Evolutionary conservation across 2,329 filamentous ascomycete genomes (phyloP).

Genomic region (Helotiales sp.): DNA sequence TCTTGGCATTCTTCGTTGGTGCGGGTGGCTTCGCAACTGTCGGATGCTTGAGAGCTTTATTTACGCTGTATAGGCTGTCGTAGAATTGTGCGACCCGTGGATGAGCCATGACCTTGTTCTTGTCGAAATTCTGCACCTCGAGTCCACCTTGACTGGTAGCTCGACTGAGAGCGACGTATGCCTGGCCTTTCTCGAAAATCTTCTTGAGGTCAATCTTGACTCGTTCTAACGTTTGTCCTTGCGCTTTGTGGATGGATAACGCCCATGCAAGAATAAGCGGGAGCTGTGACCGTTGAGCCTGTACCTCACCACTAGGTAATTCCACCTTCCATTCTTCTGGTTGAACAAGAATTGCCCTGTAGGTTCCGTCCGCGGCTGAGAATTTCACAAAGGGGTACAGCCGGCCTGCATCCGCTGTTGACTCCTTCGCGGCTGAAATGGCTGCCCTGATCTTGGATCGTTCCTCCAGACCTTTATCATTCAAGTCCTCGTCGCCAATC

Average conservation of each 20-base stretch:
- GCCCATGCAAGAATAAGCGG: constrained; percentile 97
- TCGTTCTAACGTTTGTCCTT: constrained; percentile 85
- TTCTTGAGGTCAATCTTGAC: constrained; percentile 93
- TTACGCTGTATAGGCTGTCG: constrained; percentile 76
- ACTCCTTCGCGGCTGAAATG: constrained; percentile 47
- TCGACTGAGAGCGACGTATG: constrained; percentile 93
- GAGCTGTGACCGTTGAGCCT: constrained; percentile 81
- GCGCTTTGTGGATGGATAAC: constrained; percentile 95
- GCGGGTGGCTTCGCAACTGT: constrained; percentile 34
- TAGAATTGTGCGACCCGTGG: constrained; percentile 87
- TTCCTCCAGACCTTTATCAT: constrained; percentile 48
- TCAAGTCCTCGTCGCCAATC: constrained; percentile 51
- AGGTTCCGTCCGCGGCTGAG: constrained; percentile 75
- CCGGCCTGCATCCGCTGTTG: constrained; percentile 51
- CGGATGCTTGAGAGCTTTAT: constrained; percentile 50
- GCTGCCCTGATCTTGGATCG: constrained; percentile 50
- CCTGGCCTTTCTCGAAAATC: constrained; percentile 96
- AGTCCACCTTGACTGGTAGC: constrained; percentile 86
- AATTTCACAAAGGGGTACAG: constrained; percentile 88
- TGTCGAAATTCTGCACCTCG: constrained; percentile 87
- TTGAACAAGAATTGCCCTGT: constrained; percentile 77
- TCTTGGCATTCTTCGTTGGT: constrained; percentile 24
- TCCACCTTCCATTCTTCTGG: constrained; percentile 97
- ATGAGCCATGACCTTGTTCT: constrained; percentile 92
- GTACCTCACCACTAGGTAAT: constrained; percentile 90